Conservation (phyloP, 129 eudicot genomes). For the Pseudognaphalium luteoalbum region DNA sequence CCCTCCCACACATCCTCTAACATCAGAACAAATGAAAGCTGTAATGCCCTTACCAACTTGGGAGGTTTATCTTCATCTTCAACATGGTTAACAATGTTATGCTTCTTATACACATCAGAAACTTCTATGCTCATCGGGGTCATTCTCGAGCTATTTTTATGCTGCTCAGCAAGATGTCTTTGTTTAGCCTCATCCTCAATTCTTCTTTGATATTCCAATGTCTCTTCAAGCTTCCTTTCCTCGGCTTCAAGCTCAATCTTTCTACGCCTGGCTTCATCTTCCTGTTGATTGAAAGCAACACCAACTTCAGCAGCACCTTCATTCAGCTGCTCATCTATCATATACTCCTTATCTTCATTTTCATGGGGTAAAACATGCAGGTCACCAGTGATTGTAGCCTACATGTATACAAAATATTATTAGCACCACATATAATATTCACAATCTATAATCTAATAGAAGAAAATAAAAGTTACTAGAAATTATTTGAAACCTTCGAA, state of each 20-base stretch:
- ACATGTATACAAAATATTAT: constrained; percentile 31
- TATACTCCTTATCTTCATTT: constrained; percentile 38
- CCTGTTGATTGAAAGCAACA: constrained; percentile 44
- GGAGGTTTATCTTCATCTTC: constrained; percentile 27
- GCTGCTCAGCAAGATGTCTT: constrained; percentile 84
- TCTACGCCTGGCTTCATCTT: constrained; percentile 64
- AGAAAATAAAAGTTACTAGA: not conserved
- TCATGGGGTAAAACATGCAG: constrained; percentile 33
- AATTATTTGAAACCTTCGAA: constrained; percentile 54
- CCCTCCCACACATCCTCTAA: not conserved
- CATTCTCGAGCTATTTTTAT: constrained; percentile 33
- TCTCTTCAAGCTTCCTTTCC: constrained; percentile 97
- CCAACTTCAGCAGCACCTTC: constrained; percentile 27
- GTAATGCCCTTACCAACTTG: constrained; percentile 36
- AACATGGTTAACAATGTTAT: constrained; percentile 29
- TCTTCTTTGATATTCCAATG: constrained; percentile 86
- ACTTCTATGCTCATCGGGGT: constrained; percentile 32
- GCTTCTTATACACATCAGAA: constrained; percentile 28
- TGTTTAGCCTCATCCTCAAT: constrained; percentile 91
- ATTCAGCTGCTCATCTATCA: constrained; percentile 42
- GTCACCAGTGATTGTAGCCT: constrained; percentile 43
- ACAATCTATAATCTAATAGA: not conserved
- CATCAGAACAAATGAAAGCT: not conserved
- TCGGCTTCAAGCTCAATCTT: constrained; percentile 90
- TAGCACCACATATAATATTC: not conserved